These are phyloP conservation scores for Phytophthora megakarya DNA, from an alignment of 352 stramenopile genomes.

Conservation along the genomic window DNA sequence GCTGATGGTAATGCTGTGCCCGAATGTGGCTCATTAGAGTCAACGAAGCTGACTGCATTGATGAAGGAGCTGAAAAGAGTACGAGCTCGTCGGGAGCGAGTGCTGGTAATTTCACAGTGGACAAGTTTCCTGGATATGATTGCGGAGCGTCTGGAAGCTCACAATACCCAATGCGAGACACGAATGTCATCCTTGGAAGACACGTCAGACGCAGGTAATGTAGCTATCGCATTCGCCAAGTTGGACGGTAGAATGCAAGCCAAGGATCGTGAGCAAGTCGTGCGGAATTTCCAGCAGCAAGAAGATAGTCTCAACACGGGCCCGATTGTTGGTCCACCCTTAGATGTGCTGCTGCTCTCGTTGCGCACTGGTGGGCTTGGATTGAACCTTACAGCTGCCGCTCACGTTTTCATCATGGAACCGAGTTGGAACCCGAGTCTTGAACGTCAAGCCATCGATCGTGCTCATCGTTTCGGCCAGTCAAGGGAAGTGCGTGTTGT, in stretches of 20 bases:
- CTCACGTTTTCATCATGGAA: constrained; percentile 94
- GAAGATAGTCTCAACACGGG: constrained; percentile 20
- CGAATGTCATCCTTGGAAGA: constrained; percentile 24
- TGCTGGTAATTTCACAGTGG: constrained; percentile 90
- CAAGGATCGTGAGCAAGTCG: constrained; percentile 64
- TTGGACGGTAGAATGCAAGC: constrained; percentile 67
- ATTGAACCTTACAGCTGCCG: constrained; percentile 92
- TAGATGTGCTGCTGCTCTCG: constrained; percentile 88
- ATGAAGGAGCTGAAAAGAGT: constrained; percentile 57
- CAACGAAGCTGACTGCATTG: constrained; percentile 68
- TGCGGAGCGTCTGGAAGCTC: constrained; percentile 42
- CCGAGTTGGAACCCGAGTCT: constrained; percentile 92
- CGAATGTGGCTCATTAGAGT: constrained; percentile 31
- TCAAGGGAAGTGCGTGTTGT: constrained; percentile 73
- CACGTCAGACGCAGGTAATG: constrained; percentile 1
- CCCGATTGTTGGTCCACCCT: constrained; percentile 27
- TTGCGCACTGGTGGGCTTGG: constrained; percentile 88
- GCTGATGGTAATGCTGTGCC: constrained; percentile 8
- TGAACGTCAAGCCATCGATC: constrained; percentile 90
- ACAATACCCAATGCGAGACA: constrained; percentile 38
- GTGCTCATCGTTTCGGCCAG: constrained; percentile 89
- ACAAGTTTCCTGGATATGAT: constrained; percentile 87
- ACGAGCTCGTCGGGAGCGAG: constrained; percentile 52
- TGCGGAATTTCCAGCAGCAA: constrained; percentile 65
- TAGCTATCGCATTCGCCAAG: constrained; percentile 49